Conservation (phyloP, 768 basidiomycete genomes). For the Collybiopsis luxurians region DNA sequence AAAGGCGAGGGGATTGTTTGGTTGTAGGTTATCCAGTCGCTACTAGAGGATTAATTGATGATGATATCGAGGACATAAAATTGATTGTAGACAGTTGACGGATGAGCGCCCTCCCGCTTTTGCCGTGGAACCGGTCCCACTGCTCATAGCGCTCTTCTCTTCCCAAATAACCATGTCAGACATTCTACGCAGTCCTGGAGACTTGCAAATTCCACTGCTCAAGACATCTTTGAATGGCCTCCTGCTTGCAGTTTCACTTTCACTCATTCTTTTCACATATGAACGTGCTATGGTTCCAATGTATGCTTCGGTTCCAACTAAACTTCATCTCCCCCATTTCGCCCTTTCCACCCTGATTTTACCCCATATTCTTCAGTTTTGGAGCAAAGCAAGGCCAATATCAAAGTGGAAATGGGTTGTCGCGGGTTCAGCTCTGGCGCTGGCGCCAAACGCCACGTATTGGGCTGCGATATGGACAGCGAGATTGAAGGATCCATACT, state of each 20-base stretch:
- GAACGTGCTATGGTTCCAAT: constrained; percentile 64
- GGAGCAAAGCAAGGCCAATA: not conserved
- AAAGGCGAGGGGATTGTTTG: constrained; percentile 56
- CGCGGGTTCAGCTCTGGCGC: constrained; percentile 38
- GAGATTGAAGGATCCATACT: constrained; percentile 46
- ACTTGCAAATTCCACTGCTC: not conserved
- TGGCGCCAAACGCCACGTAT: constrained; percentile 63
- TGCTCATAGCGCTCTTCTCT: too few relatives aligned
- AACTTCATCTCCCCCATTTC: constrained; percentile 42
- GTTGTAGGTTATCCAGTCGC: constrained; percentile 46
- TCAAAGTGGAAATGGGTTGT: constrained; percentile 24
- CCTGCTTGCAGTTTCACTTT: constrained; percentile 27
- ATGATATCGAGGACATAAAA: not conserved
- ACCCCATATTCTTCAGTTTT: constrained; percentile 14
- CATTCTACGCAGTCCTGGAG: not conserved
- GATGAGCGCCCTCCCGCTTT: too few relatives aligned
- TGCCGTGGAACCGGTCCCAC: too few relatives aligned
- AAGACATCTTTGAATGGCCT: not conserved
- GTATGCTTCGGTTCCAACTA: constrained; percentile 61
- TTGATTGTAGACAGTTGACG: not conserved
- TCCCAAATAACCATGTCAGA: not conserved
- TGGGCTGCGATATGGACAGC: constrained; percentile 62
- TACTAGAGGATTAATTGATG: not conserved
- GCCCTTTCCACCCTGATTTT: constrained; percentile 39
- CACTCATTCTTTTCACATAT: constrained; percentile 61